Evolutionary conservation across 805 yeast genomes (phyloP).

Genomic region (Nakazawaea ambrosiae): DNA sequence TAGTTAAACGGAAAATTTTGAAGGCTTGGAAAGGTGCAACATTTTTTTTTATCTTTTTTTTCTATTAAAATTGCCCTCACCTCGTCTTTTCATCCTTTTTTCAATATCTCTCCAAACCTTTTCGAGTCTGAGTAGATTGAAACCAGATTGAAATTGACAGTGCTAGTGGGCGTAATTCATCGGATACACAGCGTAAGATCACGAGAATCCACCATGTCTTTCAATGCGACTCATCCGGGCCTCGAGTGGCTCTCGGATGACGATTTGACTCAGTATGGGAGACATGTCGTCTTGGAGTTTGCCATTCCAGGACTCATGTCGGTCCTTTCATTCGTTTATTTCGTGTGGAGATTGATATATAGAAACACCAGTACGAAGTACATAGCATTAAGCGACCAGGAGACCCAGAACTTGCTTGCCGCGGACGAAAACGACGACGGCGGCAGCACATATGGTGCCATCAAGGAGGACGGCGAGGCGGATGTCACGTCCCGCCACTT

Average conservation of each 20-base stretch:
- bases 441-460: constrained; percentile 13
- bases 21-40: too few relatives aligned
- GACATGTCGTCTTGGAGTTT: constrained; percentile 28
- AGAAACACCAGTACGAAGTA: constrained; percentile 9
- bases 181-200: too few relatives aligned
- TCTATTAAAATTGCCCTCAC: too few relatives aligned
- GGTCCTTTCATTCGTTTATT: constrained; percentile 4
- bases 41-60: too few relatives aligned
- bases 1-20: too few relatives aligned
- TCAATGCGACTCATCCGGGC: too few relatives aligned
- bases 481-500: constrained; percentile 53
- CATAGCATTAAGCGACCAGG: constrained; percentile 1
- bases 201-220: too few relatives aligned
- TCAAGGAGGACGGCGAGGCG: constrained; percentile 6
- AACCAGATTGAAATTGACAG: too few relatives aligned
- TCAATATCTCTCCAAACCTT: too few relatives aligned
- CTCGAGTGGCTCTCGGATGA: constrained; percentile 24
- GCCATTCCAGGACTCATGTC: constrained; percentile 12
- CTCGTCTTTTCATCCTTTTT: too few relatives aligned
- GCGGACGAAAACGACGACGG: neutral
- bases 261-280: constrained; percentile 42
- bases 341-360: constrained; percentile 2
- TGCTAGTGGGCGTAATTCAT: too few relatives aligned
- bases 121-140: too few relatives aligned
- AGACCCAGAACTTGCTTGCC: constrained; percentile 9